Evolutionary conservation across 2,329 filamentous ascomycete genomes (phyloP).

Genomic region (Uncinocarpus reesii): DNA sequence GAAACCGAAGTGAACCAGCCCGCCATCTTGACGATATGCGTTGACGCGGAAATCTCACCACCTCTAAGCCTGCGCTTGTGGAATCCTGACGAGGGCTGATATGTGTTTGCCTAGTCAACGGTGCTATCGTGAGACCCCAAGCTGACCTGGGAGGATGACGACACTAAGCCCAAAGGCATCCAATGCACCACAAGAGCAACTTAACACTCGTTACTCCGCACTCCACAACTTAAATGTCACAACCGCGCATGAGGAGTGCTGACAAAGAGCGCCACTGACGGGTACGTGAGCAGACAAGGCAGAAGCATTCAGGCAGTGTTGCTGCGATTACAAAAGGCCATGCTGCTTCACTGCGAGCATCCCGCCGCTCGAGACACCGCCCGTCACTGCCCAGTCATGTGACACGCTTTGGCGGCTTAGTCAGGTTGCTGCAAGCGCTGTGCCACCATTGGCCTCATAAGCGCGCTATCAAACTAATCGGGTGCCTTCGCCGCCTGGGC

Average conservation of each 20-base stretch:
- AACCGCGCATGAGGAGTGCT: neutral
- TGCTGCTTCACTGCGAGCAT: no score
- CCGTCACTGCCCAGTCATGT: no score
- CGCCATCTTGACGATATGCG: constrained; percentile 57
- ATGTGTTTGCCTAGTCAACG: neutral
- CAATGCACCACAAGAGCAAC: constrained; percentile 4
- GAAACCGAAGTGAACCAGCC: constrained; percentile 93
- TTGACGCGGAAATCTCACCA: neutral
- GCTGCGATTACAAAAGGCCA: neutral
- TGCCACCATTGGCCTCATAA: neutral
- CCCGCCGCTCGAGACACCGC: no score
- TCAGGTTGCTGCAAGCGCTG: no score
- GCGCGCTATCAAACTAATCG: neutral
- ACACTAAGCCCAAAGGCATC: neutral
- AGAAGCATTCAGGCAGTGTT: neutral
- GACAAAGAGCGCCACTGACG: neutral
- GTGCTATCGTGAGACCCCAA: neutral
- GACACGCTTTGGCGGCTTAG: no score
- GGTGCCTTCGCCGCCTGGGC: neutral
- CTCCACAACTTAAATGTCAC: neutral
- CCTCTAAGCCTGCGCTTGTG: neutral
- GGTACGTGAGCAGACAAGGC: neutral
- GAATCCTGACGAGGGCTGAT: neutral
- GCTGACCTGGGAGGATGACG: constrained; percentile 9
- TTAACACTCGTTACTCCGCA: constrained; percentile 7